Evolutionary conservation across 1,284 basidiomycete species (phyloP), one percentile per base, ranked within the genome.

Genomic region (Tilletia walkeri): DNA sequence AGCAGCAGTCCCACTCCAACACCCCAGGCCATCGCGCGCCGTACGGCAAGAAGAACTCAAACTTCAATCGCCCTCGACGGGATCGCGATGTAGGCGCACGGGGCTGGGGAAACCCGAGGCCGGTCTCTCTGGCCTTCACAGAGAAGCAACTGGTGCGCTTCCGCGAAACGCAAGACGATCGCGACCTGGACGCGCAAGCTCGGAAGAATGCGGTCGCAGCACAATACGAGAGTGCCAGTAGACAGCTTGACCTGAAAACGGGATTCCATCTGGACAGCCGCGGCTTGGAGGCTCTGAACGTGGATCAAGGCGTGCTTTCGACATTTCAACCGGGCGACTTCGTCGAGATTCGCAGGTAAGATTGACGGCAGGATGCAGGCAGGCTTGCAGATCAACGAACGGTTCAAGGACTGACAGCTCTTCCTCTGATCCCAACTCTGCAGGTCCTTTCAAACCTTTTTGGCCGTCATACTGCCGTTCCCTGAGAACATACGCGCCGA

Each of bases 321-420:
- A 12, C 9, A 16, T 14, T 76, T 14, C 36, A 6, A 18, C 72
- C 72, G 2, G 75, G 75, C 14, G 75, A 76, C 54, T 78, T 78
- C 65, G 73, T 74, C 45, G 76, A 77, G 30, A 50, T 75, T 2
- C 63, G 72, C 12, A 66, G 69, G n/a, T 16, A 1, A 14, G 69
- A 30, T 20, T n/a, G 30, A 10, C 53, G 48, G 20, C 9, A 65
- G 56, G 0, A 39, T 72, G 18, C 72, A 71, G 1, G 68, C 75
- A 54, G 69, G 72, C 20, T 54, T 56, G 54, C 6, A 34, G 34
- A 34, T 10, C 12, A 6, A 30, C 20, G 3, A 30, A 34, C 6
- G 20, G 12, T 30, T 6, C 34, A 12, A 7, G 4, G 24, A 30
- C 54, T 34, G 24, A 20, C 12, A 10, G 6, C 34, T 56, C 6